phyloP scores from a whole-genome alignment of 2,329 filamentous ascomycete species.

The Cladophialophora exuberans region DNA sequence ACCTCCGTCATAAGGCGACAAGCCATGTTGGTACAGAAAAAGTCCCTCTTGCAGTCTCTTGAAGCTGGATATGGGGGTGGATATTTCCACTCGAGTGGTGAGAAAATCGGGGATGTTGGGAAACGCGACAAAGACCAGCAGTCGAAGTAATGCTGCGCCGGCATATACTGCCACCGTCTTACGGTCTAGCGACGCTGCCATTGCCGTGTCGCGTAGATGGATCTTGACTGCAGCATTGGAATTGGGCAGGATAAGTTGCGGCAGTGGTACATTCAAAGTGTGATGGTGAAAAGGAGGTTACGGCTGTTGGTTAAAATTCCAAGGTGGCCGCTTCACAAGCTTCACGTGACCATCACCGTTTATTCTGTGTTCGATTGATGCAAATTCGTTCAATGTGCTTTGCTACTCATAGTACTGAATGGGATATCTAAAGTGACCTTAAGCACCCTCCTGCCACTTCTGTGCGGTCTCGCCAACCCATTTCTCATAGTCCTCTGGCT shows the following conservation, averaged over 20 bases:
- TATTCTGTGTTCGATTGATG: too few relatives aligned
- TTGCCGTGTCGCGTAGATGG: too few relatives aligned
- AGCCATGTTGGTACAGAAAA: constrained; percentile 93
- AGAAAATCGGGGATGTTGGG: constrained; percentile 82
- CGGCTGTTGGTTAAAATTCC: constrained; percentile 12
- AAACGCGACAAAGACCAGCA: constrained; percentile 79
- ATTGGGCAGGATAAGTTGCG: neutral
- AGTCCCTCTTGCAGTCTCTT: constrained; percentile 97
- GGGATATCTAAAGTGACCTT: neutral
- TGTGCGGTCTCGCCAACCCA: neutral
- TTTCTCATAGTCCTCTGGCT: neutral
- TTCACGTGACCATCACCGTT: too few relatives aligned
- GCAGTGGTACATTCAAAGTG: neutral
- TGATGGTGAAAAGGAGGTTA: constrained; percentile 18
- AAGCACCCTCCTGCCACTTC: neutral
- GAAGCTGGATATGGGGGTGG: constrained; percentile 96
- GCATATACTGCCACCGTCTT: constrained; percentile 71
- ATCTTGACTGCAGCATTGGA: too few relatives aligned
- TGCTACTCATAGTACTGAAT: too few relatives aligned
- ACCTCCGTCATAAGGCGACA: constrained; percentile 95
- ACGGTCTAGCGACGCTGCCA: constrained; percentile 56
- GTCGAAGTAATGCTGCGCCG: constrained; percentile 74
- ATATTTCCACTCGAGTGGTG: constrained; percentile 91
- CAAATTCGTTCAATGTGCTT: too few relatives aligned
- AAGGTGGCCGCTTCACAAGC: constrained; percentile 10